Conservation (phyloP, 495 filamentous ascomycete species). For the Penicillium silybi region DNA sequence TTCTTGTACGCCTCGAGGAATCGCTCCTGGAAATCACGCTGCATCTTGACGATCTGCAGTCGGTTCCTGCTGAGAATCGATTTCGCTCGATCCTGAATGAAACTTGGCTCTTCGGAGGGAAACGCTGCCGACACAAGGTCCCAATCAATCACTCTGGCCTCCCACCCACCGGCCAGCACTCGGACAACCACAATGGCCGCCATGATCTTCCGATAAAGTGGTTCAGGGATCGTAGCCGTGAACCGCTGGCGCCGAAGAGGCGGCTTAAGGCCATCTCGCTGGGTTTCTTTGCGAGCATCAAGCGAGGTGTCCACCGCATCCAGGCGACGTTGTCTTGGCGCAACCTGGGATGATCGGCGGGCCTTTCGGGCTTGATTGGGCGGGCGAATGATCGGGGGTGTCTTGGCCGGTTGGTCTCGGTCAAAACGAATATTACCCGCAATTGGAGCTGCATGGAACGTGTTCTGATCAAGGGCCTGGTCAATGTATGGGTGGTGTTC, state of each 20-base stretch:
- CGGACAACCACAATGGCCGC: conserved; percentile 71
- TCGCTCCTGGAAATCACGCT: conserved; percentile 68
- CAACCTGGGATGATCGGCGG: neutral
- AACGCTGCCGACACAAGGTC: conserved; percentile 63
- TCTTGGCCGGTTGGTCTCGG: conserved; percentile 12
- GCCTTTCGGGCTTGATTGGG: neutral
- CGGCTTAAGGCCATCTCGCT: neutral
- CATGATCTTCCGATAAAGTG: conserved; percentile 43
- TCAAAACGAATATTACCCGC: conserved; percentile 35
- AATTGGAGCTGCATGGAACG: conserved; percentile 31
- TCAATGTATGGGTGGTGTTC: conserved; percentile 29
- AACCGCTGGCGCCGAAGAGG: conserved; percentile 24
- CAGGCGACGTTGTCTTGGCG: conserved; percentile 20
- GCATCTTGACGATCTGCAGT: conserved; percentile 62
- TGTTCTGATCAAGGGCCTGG: conserved; percentile 25
- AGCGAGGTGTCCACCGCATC: conserved; percentile 25
- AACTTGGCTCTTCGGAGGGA: conserved; percentile 52
- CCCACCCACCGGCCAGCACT: conserved; percentile 68
- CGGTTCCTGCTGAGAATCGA: conserved; percentile 54
- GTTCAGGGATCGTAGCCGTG: conserved; percentile 19
- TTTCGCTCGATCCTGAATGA: conserved; percentile 59
- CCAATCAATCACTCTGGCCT: conserved; percentile 66
- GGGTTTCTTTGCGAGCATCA: conserved; percentile 7
- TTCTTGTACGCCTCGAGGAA: conserved; percentile 75
- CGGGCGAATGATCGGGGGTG: neutral